Evolutionary conservation across 1,284 basidiomycete genomes (phyloP), one percentile per base, ranked within the genome.

Genomic region (Fereydounia khargensis): DNA sequence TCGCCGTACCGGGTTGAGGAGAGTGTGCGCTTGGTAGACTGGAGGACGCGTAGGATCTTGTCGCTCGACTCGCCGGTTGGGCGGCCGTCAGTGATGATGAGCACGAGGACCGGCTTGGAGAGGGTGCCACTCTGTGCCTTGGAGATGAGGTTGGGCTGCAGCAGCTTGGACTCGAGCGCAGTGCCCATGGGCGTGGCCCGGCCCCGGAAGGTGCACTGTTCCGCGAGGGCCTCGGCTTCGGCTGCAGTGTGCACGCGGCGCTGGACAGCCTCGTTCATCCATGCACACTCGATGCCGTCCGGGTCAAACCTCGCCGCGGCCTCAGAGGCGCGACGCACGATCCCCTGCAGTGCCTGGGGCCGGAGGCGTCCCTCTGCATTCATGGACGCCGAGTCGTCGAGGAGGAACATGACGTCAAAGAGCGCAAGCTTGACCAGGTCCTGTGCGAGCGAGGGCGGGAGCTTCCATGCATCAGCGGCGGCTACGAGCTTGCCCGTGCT

Each of bases 391-490:
- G 57, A 62, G 34, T 70, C 67, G 20, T 70, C 67, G 20, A 70
- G 55, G 21, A 68, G 37, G 35, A 70, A 68, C 53, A 62, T 58
- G 19, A 70, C 60, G 32, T 70, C 67, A 38, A 70, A 70, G 16
- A 70, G 40, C 21, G 65, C 62, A 16, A 70, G 45, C 39, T 70
- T 70, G 39, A 67, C 64, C 23, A 70, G 42, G 46, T 70, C 67
- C 25, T 67, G 60, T 4, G 57, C 67, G 6, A 70, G 40, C 13
- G 53, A 62, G 10, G 67, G 67, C 6, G 67, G 67, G n/a, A 70
- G 24, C 35, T 68, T 46, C 67, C 67, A 70, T 13, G 57, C 41
- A n/a, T 70, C 65, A 6, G 57, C 60, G 22, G 47, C 49, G 23
- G 56, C 47, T 3, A 35, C 47, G 4, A 70, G 47, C 4, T 58